Evolutionary conservation across 768 basidiomycete genomes (phyloP).

Genomic region (Rhodosporidiobolus odoratus): DNA sequence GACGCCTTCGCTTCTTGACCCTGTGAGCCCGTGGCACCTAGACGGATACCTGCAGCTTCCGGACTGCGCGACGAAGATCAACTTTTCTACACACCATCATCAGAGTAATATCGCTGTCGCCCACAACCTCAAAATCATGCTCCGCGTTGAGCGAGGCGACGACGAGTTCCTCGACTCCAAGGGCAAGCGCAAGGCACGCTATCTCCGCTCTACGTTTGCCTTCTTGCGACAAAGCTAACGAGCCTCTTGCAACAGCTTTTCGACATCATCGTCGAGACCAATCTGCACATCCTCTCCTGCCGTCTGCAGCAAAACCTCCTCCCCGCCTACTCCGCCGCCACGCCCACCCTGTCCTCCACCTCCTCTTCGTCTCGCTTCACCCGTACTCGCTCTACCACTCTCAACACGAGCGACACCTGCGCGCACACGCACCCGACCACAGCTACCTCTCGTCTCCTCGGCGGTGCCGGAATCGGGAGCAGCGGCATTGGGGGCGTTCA

Average conservation of each 20-base stretch:
- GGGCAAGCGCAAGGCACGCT: constrained; percentile 59
- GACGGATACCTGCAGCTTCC: constrained; percentile 67
- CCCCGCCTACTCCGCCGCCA: constrained; percentile 58
- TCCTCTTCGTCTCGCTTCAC: background rate
- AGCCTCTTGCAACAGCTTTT: constrained; percentile 9
- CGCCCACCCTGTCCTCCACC: constrained; percentile 4
- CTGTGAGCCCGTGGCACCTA: constrained; percentile 76
- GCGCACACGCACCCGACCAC: background rate
- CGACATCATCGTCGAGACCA: constrained; percentile 55
- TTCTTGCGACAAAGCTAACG: background rate
- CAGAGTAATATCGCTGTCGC: constrained; percentile 66
- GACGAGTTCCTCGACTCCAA: constrained; percentile 60
- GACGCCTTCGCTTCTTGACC: constrained; percentile 47
- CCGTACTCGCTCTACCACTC: background rate
- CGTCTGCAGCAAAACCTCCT: constrained; percentile 76
- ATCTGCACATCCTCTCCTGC: constrained; percentile 81
- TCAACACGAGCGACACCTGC: background rate
- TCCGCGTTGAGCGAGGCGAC: constrained; percentile 77
- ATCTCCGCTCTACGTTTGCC: background rate
- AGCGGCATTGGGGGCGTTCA: background rate
- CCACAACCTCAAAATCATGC: constrained; percentile 72
- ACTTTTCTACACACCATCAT: constrained; percentile 74
- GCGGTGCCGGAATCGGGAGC: no score
- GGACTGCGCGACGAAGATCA: constrained; percentile 52
- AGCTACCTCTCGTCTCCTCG: background rate